Conservation (phyloP, 305 asterid species). For the Fraxinus paxiana region DNA sequence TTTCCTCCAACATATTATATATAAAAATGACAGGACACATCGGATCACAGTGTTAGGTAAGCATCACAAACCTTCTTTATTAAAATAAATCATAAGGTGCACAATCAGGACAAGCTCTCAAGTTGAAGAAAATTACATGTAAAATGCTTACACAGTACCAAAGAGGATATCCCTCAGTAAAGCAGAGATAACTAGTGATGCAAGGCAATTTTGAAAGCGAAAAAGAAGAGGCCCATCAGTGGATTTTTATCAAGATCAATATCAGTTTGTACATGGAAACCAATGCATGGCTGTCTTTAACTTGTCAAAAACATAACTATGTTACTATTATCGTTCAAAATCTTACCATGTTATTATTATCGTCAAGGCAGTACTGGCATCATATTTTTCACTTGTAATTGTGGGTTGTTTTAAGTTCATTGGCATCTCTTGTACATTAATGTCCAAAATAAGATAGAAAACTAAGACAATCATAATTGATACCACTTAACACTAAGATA, state of each 20-base stretch:
- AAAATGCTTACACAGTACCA: not conserved
- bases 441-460: not conserved
- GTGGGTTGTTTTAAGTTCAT: not conserved
- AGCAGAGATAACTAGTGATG: not conserved
- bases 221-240: not conserved
- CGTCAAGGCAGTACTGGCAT: not conserved
- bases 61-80: not conserved
- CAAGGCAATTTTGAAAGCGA: not conserved
- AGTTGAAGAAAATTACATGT: not conserved
- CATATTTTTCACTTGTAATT: not conserved
- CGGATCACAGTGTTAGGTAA: not conserved
- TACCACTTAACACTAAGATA: not conserved
- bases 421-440: constrained; percentile 9
- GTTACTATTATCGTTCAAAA: not conserved
- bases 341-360: not conserved
- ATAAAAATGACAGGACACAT: constrained; percentile 16
- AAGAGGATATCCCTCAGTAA: not conserved
- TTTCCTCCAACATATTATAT: not conserved
- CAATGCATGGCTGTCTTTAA: not conserved
- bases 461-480: constrained; percentile 3
- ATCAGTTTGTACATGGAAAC: not conserved
- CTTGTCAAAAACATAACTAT: not conserved
- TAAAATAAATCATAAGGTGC: not conserved
- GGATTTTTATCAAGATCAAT: not conserved
- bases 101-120: not conserved